These are phyloP conservation scores for Limnanthes douglasii DNA, from an alignment of 345 rosid genomes.

Conservation along the genomic window DNA sequence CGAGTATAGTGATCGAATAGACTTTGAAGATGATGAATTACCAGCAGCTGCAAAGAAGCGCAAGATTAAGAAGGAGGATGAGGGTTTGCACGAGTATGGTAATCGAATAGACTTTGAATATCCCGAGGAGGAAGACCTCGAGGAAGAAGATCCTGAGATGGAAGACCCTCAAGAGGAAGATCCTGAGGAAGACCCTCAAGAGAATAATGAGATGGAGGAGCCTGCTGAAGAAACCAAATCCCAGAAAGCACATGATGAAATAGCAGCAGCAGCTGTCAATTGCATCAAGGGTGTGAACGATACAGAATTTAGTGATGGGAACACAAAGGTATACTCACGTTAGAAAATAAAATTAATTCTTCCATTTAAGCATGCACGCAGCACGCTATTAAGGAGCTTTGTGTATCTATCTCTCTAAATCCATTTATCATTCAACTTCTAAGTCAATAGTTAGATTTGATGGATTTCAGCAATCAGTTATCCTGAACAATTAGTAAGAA, in stretches of 20 bases:
- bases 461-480: not conserved
- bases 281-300: conserved; percentile 39
- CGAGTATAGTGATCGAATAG: conserved; percentile 43
- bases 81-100: conserved; percentile 47
- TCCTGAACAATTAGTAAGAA: not conserved
- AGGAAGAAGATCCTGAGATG: conserved; percentile 38
- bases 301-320: conserved; percentile 20
- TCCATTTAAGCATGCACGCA: too few species aligned
- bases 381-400: too few species aligned
- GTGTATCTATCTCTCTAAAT: too few species aligned
- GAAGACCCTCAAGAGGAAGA: conserved; percentile 28
- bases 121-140: conserved; percentile 38
- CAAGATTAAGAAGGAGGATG: conserved; percentile 40
- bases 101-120: conserved; percentile 50
- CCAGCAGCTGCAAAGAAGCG: conserved; percentile 31
- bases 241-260: conserved; percentile 45
- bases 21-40: conserved; percentile 28
- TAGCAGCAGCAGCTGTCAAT: conserved; percentile 33
- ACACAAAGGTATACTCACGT: conserved; percentile 29
- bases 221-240: conserved; percentile 53
- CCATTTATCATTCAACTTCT: too few species aligned
- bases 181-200: conserved; percentile 38
- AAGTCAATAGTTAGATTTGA: not conserved
- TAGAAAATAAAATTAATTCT: too few species aligned
- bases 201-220: conserved; percentile 40